Conservation (phyloP, 345 rosid species). For the Arabis hirsuta region DNA sequence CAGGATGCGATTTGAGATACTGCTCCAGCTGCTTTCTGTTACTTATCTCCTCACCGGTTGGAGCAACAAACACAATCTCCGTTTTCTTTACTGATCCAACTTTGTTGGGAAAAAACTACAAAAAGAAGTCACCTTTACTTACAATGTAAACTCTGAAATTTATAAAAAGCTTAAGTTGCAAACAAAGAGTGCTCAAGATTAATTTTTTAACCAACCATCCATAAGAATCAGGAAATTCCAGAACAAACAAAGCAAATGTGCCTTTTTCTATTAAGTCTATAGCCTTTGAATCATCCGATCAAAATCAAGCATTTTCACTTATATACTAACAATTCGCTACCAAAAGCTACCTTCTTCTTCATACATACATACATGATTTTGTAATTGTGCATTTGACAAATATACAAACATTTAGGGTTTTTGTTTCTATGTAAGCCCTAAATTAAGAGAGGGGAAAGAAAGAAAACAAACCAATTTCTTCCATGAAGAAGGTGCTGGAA, state of each 20-base stretch:
- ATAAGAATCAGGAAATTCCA: neutral
- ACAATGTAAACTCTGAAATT: neutral
- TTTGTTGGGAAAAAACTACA: conserved; percentile 64
- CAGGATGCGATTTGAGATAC: conserved; percentile 76
- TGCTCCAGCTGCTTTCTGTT: conserved; percentile 72
- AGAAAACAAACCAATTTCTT: conserved; percentile 65
- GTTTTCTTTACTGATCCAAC: conserved; percentile 65
- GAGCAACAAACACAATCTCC: conserved; percentile 73
- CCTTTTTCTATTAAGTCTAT: neutral
- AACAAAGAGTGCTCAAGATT: neutral
- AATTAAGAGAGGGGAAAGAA: neutral
- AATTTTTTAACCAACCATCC: neutral
- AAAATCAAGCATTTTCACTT: conserved; percentile 1
- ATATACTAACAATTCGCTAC: neutral
- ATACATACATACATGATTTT: neutral
- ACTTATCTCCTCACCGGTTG: conserved; percentile 74
- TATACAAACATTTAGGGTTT: conserved; percentile 5
- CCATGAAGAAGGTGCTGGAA: conserved; percentile 82
- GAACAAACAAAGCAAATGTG: conserved; percentile 6
- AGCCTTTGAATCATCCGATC: neutral
- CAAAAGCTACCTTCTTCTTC: neutral
- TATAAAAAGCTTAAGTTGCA: neutral
- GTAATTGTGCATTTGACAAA: conserved; percentile 16
- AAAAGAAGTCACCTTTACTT: conserved; percentile 10
- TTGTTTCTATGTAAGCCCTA: neutral